Evolutionary conservation across 345 rosid genomes (phyloP), one percentile per base, ranked within the genome.

Genomic region (Rhodamnia argentea): DNA sequence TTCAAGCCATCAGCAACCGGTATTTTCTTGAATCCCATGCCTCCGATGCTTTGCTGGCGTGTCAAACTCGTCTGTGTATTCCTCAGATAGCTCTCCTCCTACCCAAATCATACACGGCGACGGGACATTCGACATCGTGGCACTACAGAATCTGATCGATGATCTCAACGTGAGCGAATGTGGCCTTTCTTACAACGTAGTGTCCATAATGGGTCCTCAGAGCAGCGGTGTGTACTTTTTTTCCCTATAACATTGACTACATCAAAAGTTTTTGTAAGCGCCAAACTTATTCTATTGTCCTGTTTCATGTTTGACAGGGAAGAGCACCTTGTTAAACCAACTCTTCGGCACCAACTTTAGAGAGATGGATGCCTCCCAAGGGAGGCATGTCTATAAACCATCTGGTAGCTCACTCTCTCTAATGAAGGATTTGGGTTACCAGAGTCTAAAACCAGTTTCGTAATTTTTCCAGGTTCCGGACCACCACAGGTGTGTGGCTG

Each of bases 331-430:
- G 57, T 89, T 97, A 86, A 97, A 97, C 91, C 83, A 97, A 91
- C 94, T 97, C 90, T 97, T 97, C 86, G 87, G 88, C 52, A 97
- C 99, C 86, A 97, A 94, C 87, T 97, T 97, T 86, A 93, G 97
- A 85, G 99, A 97, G 92, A 97, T 97, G 99, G 99, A 97, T 93
- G 99, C 99, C 52, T 97, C 93, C 92, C 92, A 89, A 89, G 99
- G 99, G 92, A 95, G 99, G 99, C 89, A 92, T 64, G 95, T 84
- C 86, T 88, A 86, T 5, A 7, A 32, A 75, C 82, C 50, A 29
- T 23, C 15, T 75, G 40, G 37, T 32, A 40, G 23, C 44, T 75
- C 47, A 40, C 47, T 75, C 40, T 23, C 10, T 47, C 50, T 47
- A 40, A 75, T 75, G 40, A 40, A 32, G 53, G 53, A 52, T 52